These are phyloP conservation scores for Marvania coccoides DNA, from an alignment of 139 green algal species.

Conservation along the genomic window DNA sequence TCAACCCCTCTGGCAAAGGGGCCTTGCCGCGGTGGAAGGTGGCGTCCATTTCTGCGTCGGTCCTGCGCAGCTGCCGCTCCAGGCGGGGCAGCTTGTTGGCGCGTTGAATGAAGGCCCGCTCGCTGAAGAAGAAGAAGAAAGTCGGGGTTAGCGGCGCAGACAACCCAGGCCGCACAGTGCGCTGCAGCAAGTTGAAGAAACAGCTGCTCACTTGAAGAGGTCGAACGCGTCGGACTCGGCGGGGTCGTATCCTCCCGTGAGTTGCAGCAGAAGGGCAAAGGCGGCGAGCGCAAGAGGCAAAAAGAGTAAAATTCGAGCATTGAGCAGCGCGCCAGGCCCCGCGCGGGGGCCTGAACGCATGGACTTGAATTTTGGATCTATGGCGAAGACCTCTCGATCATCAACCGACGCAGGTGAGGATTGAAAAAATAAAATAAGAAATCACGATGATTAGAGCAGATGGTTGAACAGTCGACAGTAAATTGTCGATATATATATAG, in stretches of 20 bases:
- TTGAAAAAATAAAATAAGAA: too few species aligned
- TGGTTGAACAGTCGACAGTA: too few species aligned
- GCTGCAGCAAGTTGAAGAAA: background rate
- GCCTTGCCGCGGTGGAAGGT: background rate
- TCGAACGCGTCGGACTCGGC: background rate
- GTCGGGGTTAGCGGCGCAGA: background rate
- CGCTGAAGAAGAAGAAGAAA: background rate
- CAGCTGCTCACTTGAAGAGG: background rate
- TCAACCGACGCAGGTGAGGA: too few species aligned
- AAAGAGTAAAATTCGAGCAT: constrained; percentile 7
- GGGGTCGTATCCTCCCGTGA: background rate
- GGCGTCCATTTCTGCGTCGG: background rate
- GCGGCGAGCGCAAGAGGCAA: constrained; percentile 21
- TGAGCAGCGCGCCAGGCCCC: too few species aligned
- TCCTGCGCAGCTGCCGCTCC: background rate
- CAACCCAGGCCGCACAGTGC: background rate
- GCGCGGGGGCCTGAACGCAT: too few species aligned
- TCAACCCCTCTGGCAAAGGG: background rate
- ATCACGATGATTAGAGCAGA: too few species aligned
- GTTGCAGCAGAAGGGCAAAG: constrained; percentile 37
- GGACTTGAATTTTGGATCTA: too few species aligned
- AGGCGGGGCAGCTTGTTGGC: constrained; percentile 4
- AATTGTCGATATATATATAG: too few species aligned
- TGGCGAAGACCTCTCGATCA: too few species aligned
- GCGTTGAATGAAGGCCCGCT: constrained; percentile 13